Evolutionary conservation across 441 rosid genomes (phyloP).

Genomic region (Populus tomentosa): DNA sequence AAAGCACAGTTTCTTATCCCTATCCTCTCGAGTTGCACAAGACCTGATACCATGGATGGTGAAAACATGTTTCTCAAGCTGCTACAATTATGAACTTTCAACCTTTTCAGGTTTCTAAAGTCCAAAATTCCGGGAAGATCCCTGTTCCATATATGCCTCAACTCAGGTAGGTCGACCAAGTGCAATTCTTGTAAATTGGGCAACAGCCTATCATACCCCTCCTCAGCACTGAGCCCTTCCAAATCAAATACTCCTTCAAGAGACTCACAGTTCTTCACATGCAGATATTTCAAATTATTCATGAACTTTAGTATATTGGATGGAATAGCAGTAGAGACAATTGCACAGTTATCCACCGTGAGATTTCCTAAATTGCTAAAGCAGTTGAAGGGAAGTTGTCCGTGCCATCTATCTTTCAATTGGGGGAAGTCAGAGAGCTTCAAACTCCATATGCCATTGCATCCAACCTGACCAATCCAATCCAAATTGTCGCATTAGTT

Average conservation of each 20-base stretch:
- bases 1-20: neutral
- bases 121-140: neutral
- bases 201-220: neutral
- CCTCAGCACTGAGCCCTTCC: neutral
- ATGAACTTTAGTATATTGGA: neutral
- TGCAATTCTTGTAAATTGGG: neutral
- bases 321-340: neutral
- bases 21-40: slow-evolving; percentile 11
- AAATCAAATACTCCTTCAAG: slow-evolving; percentile 9
- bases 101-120: neutral
- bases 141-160: slow-evolving; percentile 2
- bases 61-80: slow-evolving; percentile 17
- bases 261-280: neutral
- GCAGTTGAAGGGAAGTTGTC: neutral
- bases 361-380: neutral
- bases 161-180: slow-evolving; percentile 5
- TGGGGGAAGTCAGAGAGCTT: slow-evolving; percentile 7
- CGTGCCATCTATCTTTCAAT: slow-evolving; percentile 4
- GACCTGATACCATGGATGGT: neutral
- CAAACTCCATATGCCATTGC: neutral
- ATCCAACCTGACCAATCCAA: neutral
- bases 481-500: neutral
- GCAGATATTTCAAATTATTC: neutral
- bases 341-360: neutral
- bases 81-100: slow-evolving; percentile 12